Evolutionary conservation across 164 flowering plant species (phyloP).

Genomic region (Kingdonia uniflora): DNA sequence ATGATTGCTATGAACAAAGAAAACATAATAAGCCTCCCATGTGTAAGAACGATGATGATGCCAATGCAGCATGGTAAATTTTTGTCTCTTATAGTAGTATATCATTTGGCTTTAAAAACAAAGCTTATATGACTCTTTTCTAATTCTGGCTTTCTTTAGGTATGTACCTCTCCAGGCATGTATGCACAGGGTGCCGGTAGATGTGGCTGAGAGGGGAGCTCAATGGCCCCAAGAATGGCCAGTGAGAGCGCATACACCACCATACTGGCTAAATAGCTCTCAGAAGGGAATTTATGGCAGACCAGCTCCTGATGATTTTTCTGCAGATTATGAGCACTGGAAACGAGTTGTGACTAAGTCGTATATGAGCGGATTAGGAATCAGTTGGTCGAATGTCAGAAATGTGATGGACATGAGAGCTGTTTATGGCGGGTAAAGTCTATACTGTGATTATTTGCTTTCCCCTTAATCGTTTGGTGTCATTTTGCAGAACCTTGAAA

Average conservation of each 20-base stretch:
- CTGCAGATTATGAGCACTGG: conserved; percentile 74
- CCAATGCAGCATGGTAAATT: conserved; percentile 76
- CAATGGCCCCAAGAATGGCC: conserved; percentile 85
- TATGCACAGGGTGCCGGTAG: conserved; percentile 55
- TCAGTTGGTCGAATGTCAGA: conserved; percentile 76
- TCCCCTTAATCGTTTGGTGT: too few species aligned
- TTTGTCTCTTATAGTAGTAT: not conserved
- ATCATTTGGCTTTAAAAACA: not conserved
- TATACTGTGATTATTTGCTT: not conserved
- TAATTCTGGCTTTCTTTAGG: conserved; percentile 28
- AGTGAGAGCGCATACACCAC: conserved; percentile 40
- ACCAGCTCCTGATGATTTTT: conserved; percentile 79
- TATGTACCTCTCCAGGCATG: conserved; percentile 84
- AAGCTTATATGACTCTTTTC: too few species aligned
- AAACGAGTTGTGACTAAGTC: conserved; percentile 40
- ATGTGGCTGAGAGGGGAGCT: conserved; percentile 45
- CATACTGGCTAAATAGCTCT: conserved; percentile 73
- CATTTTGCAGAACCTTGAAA: too few species aligned
- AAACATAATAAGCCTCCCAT: conserved; percentile 51
- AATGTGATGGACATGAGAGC: conserved; percentile 99
- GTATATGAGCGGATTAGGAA: conserved; percentile 56
- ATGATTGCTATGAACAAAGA: conserved; percentile 61
- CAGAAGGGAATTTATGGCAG: conserved; percentile 80
- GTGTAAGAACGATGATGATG: conserved; percentile 66
- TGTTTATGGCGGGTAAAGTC: conserved; percentile 85